Conservation (phyloP, 495 filamentous ascomycete species). For the Lepraria neglecta region DNA sequence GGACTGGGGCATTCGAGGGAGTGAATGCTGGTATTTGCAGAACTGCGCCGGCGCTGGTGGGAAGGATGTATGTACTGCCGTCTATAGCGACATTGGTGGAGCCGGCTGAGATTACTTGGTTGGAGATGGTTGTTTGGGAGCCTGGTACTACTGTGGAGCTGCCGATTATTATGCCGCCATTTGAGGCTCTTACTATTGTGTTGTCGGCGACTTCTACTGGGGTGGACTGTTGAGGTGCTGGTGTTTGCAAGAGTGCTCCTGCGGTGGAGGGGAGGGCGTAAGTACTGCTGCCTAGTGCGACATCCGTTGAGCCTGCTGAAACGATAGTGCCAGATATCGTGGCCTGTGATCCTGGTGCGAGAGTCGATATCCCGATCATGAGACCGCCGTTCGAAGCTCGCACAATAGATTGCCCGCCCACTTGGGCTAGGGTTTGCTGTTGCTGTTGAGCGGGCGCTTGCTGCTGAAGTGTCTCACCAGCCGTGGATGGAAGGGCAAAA, state of each 20-base stretch:
- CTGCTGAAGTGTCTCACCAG: not conserved
- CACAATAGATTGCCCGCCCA: not conserved
- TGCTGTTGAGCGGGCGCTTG: not conserved
- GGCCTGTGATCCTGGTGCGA: slow-evolving; percentile 1
- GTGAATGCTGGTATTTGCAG: not conserved
- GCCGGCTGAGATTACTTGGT: slow-evolving; percentile 6
- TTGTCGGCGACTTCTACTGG: not conserved
- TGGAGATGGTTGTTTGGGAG: not conserved
- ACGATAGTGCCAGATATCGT: slow-evolving; percentile 5
- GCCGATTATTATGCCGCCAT: slow-evolving; percentile 9
- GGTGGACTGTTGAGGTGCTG: not conserved
- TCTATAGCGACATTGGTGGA: not conserved
- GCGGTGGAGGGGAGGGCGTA: not conserved
- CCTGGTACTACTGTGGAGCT: slow-evolving; percentile 6
- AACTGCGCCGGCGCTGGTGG: not conserved
- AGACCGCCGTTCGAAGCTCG: slow-evolving; percentile 13
- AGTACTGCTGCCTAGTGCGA: slow-evolving; percentile 4
- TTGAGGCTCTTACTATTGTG: slow-evolving; percentile 9
- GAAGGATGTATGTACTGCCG: not conserved
- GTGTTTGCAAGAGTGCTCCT: not conserved
- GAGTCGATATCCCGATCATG: not conserved
- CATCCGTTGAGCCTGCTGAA: not conserved
- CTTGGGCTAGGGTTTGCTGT: not conserved
- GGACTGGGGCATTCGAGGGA: slow-evolving; percentile 1
- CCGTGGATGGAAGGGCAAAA: slow-evolving; percentile 1